Evolutionary conservation across 306 rosid species (phyloP), one percentile per base, ranked within the genome.

Genomic region (Amphicarpaea edgeworthii): DNA sequence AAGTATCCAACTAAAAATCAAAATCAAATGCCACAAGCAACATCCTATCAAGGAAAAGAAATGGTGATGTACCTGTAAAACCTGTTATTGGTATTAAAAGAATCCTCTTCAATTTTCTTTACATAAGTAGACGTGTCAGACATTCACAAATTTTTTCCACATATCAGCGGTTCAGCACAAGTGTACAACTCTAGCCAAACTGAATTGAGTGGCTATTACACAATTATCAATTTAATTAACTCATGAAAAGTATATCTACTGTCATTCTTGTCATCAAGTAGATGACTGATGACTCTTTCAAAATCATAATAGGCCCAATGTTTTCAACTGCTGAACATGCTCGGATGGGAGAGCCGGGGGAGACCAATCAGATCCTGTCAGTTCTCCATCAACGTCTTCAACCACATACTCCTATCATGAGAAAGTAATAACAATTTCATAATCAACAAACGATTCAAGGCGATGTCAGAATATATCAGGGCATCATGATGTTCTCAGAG

Each of bases 341-440:
- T 95, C 98, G 0, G 91, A 74, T 12, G 98, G 93, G 69, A 95
- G 93, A 74, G 90, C 58, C 6, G 98, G 93, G 63, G 97, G 91
- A 41, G 89, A 84, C 98, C 98, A 95, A 63, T 95, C 97, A 66
- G 91, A 83, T 70, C 93, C 98, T 8, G 97, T 85, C 82, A 85
- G 81, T 86, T 95, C 98, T 63, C 97, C 97, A 70, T 95, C 98
- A 12, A 89, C 97, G 59, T 95, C 98, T 81, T 95, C 98, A 9
- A 95, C 98, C 30, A 95, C 97, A 55, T 95, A 95, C 86, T 94
- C 98, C 98, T 94, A 32, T 14, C 24, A 50, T 70, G 60, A 71
- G 49, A 73, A 73, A 81, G 60, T 26, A 32, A 65, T 55, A 40
- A 80, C 4, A 77, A 40, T 66, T 62, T 76, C 71, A 81, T 38